Evolutionary conservation across 495 filamentous ascomycete genomes (phyloP).

Genomic region (Sabuloglossum arenarium): DNA sequence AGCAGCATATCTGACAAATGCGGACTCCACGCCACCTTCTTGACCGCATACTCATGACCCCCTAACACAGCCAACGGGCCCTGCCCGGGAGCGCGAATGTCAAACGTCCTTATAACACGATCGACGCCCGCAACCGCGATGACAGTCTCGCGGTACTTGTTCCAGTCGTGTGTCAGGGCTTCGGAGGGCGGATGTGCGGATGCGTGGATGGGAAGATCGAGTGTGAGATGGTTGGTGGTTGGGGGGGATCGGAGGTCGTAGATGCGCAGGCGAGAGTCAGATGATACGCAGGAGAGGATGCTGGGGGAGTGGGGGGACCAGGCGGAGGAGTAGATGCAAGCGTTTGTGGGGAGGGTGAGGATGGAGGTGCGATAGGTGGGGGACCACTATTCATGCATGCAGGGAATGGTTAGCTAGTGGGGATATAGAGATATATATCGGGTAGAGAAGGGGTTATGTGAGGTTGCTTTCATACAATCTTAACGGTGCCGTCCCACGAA

Average conservation of each 20-base stretch:
- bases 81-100: slow-evolving; percentile 51
- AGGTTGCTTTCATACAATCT: slow-evolving; percentile 34
- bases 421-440: too few species aligned
- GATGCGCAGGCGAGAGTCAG: slow-evolving; percentile 67
- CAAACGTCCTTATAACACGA: slow-evolving; percentile 64
- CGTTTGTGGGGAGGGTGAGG: slow-evolving; percentile 66
- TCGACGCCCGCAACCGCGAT: slow-evolving; percentile 87
- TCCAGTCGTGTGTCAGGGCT: slow-evolving; percentile 92
- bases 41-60: slow-evolving; percentile 82
- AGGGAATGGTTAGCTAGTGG: too few species aligned
- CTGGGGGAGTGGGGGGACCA: slow-evolving; percentile 64
- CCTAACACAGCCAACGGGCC: slow-evolving; percentile 46
- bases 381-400: slow-evolving; percentile 37
- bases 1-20: slow-evolving; percentile 71
- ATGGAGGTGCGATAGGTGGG: slow-evolving; percentile 43
- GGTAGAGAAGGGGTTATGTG: background rate
- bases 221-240: slow-evolving; percentile 60
- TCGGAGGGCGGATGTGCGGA: slow-evolving; percentile 42
- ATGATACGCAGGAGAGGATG: slow-evolving; percentile 60
- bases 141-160: slow-evolving; percentile 75
- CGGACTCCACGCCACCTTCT: slow-evolving; percentile 72
- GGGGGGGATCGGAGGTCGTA: slow-evolving; percentile 78
- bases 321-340: slow-evolving; percentile 71
- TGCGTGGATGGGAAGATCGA: slow-evolving; percentile 58
- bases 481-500: slow-evolving; percentile 88